Evolutionary conservation across 2,329 filamentous ascomycete genomes (phyloP).

Genomic region (Macrophomina pseudophaseolina): DNA sequence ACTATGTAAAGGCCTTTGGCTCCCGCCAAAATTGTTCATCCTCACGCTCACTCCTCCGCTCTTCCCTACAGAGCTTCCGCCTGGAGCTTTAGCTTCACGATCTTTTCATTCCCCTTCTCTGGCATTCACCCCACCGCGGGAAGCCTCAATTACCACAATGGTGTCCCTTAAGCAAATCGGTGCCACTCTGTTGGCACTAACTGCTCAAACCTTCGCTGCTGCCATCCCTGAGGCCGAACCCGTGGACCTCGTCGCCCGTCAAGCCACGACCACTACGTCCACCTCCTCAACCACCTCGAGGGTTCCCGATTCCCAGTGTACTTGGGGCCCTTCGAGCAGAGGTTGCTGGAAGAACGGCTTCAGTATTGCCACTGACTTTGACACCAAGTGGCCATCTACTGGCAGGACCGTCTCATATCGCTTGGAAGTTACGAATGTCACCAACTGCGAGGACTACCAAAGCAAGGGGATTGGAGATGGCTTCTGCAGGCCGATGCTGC

Average conservation of each 20-base stretch:
- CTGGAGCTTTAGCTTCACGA: not conserved
- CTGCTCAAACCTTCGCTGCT: slow-evolving; percentile 36
- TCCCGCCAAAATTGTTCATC: not conserved
- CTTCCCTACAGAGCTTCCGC: not conserved
- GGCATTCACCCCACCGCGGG: not conserved
- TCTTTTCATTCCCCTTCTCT: not conserved
- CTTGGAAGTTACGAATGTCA: slow-evolving; percentile 45
- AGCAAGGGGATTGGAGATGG: slow-evolving; percentile 32
- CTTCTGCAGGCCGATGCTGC: slow-evolving; percentile 40
- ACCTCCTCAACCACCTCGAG: slow-evolving; percentile 20
- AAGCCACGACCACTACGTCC: slow-evolving; percentile 1
- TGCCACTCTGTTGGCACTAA: slow-evolving; percentile 23
- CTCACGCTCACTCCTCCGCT: slow-evolving; percentile 20
- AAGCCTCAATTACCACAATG: slow-evolving; percentile 30
- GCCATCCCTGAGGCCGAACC: slow-evolving; percentile 32
- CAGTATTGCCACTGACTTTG: slow-evolving; percentile 53
- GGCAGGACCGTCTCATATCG: slow-evolving; percentile 35
- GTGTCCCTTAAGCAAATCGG: slow-evolving; percentile 31
- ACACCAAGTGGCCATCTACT: slow-evolving; percentile 48
- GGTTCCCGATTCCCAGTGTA: slow-evolving; percentile 43
- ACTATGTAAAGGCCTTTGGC: slow-evolving; percentile 20
- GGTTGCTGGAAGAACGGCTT: slow-evolving; percentile 51
- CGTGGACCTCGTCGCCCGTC: slow-evolving; percentile 11
- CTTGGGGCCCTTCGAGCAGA: slow-evolving; percentile 46
- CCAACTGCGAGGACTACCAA: slow-evolving; percentile 40